Conservation (phyloP, 768 basidiomycete genomes). For the Russula sp. region DNA sequence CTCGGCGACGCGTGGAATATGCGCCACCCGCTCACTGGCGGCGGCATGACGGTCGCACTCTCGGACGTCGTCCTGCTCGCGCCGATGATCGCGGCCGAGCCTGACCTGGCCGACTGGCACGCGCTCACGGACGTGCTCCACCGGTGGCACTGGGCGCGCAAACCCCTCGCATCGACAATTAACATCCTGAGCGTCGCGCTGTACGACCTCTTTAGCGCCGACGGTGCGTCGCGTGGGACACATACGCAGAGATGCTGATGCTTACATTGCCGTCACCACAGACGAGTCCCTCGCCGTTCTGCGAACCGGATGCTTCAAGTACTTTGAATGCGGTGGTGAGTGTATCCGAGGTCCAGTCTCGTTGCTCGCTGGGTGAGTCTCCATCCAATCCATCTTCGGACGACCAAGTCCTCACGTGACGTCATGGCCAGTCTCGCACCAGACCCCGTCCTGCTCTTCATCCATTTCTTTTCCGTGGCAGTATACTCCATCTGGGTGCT, state of each 20-base stretch:
- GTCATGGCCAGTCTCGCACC: constrained; percentile 55
- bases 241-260: no score
- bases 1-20: constrained; percentile 98
- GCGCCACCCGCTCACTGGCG: constrained; percentile 97
- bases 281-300: constrained; percentile 59
- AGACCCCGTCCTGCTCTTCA: constrained; percentile 72
- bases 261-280: constrained; percentile 27
- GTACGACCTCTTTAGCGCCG: constrained; percentile 91
- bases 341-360: constrained; percentile 85
- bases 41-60: constrained; percentile 96
- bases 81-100: constrained; percentile 48
- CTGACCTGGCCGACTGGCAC: constrained; percentile 43
- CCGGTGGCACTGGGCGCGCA: constrained; percentile 83
- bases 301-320: constrained; percentile 89
- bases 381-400: background rate
- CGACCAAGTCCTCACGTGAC: background rate
- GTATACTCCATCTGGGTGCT: constrained; percentile 91
- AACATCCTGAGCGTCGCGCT: constrained; percentile 92
- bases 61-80: constrained; percentile 76
- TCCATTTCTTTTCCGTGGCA: constrained; percentile 94
- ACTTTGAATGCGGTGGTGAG: constrained; percentile 91
- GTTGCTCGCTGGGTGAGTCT: constrained; percentile 75
- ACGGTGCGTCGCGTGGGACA: constrained; percentile 50
- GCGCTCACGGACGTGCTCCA: constrained; percentile 47
- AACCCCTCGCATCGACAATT: constrained; percentile 78